Evolutionary conservation across 2,329 filamentous ascomycete genomes (phyloP).

Genomic region (Colletotrichum scovillei): DNA sequence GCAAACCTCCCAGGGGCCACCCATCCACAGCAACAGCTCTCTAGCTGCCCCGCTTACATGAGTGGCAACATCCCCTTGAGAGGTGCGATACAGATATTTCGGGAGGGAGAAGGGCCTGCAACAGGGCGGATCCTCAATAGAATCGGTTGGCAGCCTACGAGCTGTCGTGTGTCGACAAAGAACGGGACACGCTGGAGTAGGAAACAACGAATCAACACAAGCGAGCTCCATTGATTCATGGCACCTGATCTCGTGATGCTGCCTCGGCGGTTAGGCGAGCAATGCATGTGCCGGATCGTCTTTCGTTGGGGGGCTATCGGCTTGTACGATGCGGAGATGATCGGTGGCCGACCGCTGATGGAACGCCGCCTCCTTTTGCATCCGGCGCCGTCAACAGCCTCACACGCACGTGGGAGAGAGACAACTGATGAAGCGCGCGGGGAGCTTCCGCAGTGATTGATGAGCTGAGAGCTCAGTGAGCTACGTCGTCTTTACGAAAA

Average conservation of each 20-base stretch:
- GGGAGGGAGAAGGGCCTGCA: conserved; percentile 1
- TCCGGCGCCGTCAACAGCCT: background rate
- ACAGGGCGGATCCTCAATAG: background rate
- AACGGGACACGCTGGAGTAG: background rate
- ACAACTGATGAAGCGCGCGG: background rate
- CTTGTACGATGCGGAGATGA: background rate
- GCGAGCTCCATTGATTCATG: conserved; percentile 5
- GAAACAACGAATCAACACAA: conserved; percentile 7
- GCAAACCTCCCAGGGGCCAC: background rate
- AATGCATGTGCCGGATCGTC: background rate
- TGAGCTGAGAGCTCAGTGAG: background rate
- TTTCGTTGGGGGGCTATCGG: background rate
- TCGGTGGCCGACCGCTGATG: background rate
- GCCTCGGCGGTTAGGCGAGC: conserved; percentile 28
- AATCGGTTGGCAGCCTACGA: background rate
- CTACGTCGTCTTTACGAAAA: background rate
- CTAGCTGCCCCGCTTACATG: background rate
- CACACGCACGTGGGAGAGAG: background rate
- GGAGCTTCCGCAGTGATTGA: background rate
- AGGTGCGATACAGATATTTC: background rate
- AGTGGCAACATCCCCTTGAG: background rate
- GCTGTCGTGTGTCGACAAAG: conserved; percentile 14
- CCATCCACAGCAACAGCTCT: background rate
- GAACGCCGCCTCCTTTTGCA: background rate
- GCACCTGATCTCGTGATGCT: conserved; percentile 26